phyloP scores from a whole-genome alignment of 1,139 yeast genomes.

The Hanseniaspora sp. region DNA sequence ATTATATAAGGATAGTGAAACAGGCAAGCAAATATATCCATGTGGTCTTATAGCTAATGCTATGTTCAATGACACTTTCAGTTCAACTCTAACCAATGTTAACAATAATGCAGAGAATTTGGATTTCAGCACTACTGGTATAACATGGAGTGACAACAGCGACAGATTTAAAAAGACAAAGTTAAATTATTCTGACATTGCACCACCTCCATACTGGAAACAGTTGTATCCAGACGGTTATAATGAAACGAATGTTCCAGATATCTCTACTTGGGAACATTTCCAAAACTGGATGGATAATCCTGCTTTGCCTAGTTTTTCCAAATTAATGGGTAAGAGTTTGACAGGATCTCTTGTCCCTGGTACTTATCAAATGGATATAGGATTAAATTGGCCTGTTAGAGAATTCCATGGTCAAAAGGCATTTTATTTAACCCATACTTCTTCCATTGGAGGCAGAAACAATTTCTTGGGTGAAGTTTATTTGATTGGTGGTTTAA shows the following conservation, averaged over 20 bases:
- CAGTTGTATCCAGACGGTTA: constrained; percentile 59
- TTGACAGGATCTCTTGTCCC: constrained; percentile 38
- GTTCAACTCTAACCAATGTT: constrained; percentile 36
- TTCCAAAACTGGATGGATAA: constrained; percentile 80
- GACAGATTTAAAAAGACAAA: constrained; percentile 48
- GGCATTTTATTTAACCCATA: constrained; percentile 54
- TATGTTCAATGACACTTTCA: constrained; percentile 59
- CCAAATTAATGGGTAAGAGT: constrained; percentile 55
- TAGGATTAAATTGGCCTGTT: constrained; percentile 62
- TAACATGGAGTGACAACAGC: constrained; percentile 59
- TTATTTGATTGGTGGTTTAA: constrained; percentile 53
- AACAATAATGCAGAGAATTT: constrained; percentile 28
- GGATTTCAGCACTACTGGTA: constrained; percentile 43
- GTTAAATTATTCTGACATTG: constrained; percentile 48
- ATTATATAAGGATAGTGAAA: constrained; percentile 37
- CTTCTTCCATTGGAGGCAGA: constrained; percentile 59
- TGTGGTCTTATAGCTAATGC: constrained; percentile 75
- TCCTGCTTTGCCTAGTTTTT: constrained; percentile 61
- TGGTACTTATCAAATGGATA: constrained; percentile 50
- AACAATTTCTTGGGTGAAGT: constrained; percentile 57
- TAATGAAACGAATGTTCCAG: constrained; percentile 52
- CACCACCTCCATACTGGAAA: constrained; percentile 72
- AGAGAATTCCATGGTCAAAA: constrained; percentile 59
- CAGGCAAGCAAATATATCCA: constrained; percentile 50
- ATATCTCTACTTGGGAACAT: constrained; percentile 45